Evolutionary conservation across 352 stramenopile genomes (phyloP).

Genomic region (Blastocystis hominis): DNA sequence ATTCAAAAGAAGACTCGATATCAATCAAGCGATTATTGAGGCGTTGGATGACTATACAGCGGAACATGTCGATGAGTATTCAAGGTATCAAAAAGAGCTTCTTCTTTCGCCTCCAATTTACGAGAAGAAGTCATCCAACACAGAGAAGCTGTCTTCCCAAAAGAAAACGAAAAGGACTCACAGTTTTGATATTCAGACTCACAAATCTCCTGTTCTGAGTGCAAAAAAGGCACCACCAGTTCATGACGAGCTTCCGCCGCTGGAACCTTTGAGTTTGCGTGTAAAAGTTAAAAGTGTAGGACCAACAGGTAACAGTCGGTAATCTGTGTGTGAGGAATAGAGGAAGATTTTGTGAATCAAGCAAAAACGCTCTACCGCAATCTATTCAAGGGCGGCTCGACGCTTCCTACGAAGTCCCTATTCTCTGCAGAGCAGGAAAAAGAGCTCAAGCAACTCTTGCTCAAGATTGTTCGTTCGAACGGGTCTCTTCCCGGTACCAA

Average conservation of each 20-base stretch:
- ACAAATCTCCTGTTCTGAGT: background rate
- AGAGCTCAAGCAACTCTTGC: background rate
- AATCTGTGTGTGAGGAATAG: background rate
- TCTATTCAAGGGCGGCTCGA: background rate
- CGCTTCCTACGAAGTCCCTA: background rate
- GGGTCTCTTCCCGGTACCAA: background rate
- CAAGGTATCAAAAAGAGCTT: background rate
- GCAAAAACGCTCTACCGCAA: background rate
- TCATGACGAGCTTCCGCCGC: background rate
- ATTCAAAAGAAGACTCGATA: background rate
- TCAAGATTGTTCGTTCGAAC: background rate
- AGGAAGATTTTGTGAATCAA: background rate
- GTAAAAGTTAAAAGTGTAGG: background rate
- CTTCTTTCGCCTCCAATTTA: background rate
- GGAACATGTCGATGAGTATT: conserved; percentile 5
- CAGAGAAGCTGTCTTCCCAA: background rate
- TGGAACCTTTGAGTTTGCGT: background rate
- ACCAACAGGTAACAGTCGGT: background rate
- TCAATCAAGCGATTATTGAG: conserved; percentile 3
- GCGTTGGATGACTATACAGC: conserved; percentile 19
- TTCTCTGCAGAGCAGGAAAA: background rate
- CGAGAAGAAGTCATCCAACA: background rate
- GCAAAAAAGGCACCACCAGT: background rate
- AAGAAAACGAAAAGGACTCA: background rate
- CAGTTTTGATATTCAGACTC: conserved; percentile 5